phyloP scores from a whole-genome alignment of 1,284 basidiomycete species.

The Apiotrichum domesticum region DNA sequence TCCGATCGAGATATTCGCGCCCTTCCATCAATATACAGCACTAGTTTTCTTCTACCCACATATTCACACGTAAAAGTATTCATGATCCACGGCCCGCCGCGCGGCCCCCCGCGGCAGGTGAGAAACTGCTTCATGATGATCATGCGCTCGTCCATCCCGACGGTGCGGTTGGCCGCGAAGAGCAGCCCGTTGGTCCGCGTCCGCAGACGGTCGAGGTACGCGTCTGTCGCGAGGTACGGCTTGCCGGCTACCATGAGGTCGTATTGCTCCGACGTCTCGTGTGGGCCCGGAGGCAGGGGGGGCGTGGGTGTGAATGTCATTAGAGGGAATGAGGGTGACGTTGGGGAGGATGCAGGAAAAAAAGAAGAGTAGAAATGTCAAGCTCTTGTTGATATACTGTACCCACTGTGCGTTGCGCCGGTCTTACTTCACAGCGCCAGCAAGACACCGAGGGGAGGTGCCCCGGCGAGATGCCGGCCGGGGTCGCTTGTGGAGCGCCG shows the following conservation, averaged over 20 bases:
- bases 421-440: too few relatives aligned
- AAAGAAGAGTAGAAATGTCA: too few relatives aligned
- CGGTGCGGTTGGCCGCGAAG: constrained; percentile 22
- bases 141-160: constrained; percentile 20
- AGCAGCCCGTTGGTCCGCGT: constrained; percentile 15
- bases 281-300: neutral
- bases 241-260: constrained; percentile 28
- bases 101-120: constrained; percentile 5
- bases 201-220: constrained; percentile 29
- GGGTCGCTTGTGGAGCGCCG: too few relatives aligned
- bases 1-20: constrained; percentile 42
- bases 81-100: constrained; percentile 10
- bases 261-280: constrained; percentile 1
- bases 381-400: too few relatives aligned
- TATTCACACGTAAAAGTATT: constrained; percentile 39
- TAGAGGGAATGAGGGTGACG: neutral
- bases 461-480: too few relatives aligned
- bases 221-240: constrained; percentile 32
- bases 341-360: too few relatives aligned
- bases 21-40: constrained; percentile 17
- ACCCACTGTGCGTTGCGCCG: too few relatives aligned
- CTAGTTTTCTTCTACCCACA: constrained; percentile 26
- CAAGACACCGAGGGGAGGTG: too few relatives aligned
- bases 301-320: too few relatives aligned
- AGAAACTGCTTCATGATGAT: constrained; percentile 22